Evolutionary conservation across 768 basidiomycete species (phyloP), one percentile per base, ranked within the genome.

Genomic region (Lentinula detonsa): DNA sequence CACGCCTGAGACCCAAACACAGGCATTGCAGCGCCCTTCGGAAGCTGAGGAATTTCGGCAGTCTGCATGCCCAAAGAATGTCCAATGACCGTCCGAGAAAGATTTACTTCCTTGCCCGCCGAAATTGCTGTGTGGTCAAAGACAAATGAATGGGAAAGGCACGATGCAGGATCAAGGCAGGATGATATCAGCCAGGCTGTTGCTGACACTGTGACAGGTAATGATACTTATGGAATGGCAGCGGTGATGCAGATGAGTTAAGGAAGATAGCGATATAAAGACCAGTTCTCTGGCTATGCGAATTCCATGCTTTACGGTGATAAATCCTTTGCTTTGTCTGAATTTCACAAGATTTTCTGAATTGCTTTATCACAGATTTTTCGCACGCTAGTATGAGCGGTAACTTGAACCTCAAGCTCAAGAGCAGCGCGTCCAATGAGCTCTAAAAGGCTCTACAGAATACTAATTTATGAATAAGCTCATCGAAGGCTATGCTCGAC

Each of bases 1-100:
- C 53, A 39, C 18, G 49, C 57, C 48, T 46, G 57, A 35, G 46
- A 46, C 45, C 18, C 13, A 28, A 49, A 59, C 13, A 21, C 31
- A 39, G 57, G 57, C 46, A 33, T 46, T n/a, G 57, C 57, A n/a
- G 57, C 57, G 48, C 57, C 57, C 33, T 45, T 59, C 31, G 57
- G 57, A 33, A 59, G 57, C 57, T 46, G 57, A 34, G 43, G 57
- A 7, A 59, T n/a, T 40, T 56, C 39, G 34, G 53, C 33, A 5
- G 37, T 34, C 16, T 34, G 16, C 34, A 21, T 54, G 11, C 34
- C 51, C 37, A 37, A 37, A 10, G 34, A n/a, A 18, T 52, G 16
- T 52, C 31, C 31, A 11, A 48, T 48, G 46, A 28, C 53, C 53
- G 34, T 39, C 50, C 31, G 34, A 34, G 5, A 21, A n/a, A 54